Conservation (phyloP, 192 early-diverging fungal genomes). For the Podila epigama region DNA sequence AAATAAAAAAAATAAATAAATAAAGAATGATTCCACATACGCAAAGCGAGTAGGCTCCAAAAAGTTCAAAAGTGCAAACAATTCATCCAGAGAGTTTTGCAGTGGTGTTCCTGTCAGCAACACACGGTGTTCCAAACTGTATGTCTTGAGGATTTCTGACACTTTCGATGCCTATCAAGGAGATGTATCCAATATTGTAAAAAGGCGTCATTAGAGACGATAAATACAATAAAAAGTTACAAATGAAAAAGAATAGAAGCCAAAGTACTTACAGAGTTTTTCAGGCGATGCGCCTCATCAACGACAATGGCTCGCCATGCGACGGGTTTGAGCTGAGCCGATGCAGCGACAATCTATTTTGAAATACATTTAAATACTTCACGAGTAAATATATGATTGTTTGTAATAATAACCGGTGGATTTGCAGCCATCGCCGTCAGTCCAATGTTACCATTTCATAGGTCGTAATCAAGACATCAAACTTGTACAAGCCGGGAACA, state of each 20-base stretch:
- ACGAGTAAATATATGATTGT: too few relatives aligned
- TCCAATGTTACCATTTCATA: constrained; percentile 55
- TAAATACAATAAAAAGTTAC: background rate
- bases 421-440: too few relatives aligned
- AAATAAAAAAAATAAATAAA: background rate
- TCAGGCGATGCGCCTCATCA: constrained; percentile 87
- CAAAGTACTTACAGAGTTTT: constrained; percentile 68
- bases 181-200: too few relatives aligned
- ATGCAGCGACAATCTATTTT: constrained; percentile 59
- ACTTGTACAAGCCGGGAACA: constrained; percentile 62
- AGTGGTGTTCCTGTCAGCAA: constrained; percentile 89
- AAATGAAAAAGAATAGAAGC: too few relatives aligned
- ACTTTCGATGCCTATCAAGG: constrained; percentile 77
- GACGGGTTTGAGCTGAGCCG: constrained; percentile 71
- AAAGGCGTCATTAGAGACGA: too few relatives aligned
- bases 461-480: constrained; percentile 68
- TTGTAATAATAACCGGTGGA: background rate
- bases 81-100: constrained; percentile 85
- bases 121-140: constrained; percentile 79
- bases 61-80: constrained; percentile 87
- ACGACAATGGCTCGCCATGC: constrained; percentile 77
- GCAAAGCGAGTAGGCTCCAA: constrained; percentile 79
- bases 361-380: background rate
- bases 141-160: constrained; percentile 78
- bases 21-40: constrained; percentile 26